Conservation (phyloP, 192 early-diverging fungal species). For the Dissophora globulifera region DNA sequence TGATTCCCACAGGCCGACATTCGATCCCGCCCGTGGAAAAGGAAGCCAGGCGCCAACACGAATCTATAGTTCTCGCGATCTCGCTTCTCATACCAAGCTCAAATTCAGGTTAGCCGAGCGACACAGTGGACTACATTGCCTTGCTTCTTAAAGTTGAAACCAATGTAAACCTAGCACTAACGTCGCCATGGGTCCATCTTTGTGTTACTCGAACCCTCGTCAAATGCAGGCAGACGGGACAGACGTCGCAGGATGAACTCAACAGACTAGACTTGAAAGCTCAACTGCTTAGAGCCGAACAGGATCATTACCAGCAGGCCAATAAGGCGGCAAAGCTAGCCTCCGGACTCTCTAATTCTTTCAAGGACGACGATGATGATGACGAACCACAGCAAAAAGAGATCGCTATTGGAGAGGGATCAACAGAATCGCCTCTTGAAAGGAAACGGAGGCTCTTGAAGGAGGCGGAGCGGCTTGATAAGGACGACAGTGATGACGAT, state of each 20-base stretch:
- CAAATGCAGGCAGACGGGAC: slow-evolving; percentile 75
- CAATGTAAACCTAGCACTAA: too few species aligned
- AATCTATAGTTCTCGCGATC: slow-evolving; percentile 73
- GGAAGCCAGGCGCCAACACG: slow-evolving; percentile 69
- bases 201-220: too few species aligned
- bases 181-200: too few species aligned
- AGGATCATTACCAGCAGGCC: slow-evolving; percentile 66
- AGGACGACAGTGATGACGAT: slow-evolving; percentile 69
- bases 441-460: slow-evolving; percentile 54
- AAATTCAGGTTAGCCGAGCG: slow-evolving; percentile 65
- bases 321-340: slow-evolving; percentile 46
- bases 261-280: slow-evolving; percentile 69
- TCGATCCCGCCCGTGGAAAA: slow-evolving; percentile 80
- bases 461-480: slow-evolving; percentile 62
- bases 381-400: slow-evolving; percentile 17
- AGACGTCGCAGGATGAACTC: slow-evolving; percentile 68
- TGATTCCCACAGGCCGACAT: slow-evolving; percentile 68
- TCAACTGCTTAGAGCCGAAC: slow-evolving; percentile 75
- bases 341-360: slow-evolving; percentile 28
- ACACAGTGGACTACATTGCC: not conserved
- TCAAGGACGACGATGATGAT: slow-evolving; percentile 52
- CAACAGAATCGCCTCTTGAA: slow-evolving; percentile 23
- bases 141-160: not conserved
- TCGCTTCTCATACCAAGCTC: slow-evolving; percentile 80
- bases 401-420: not conserved